Conservation (phyloP, 2,329 filamentous ascomycete genomes). For the Alternaria postmessia region DNA sequence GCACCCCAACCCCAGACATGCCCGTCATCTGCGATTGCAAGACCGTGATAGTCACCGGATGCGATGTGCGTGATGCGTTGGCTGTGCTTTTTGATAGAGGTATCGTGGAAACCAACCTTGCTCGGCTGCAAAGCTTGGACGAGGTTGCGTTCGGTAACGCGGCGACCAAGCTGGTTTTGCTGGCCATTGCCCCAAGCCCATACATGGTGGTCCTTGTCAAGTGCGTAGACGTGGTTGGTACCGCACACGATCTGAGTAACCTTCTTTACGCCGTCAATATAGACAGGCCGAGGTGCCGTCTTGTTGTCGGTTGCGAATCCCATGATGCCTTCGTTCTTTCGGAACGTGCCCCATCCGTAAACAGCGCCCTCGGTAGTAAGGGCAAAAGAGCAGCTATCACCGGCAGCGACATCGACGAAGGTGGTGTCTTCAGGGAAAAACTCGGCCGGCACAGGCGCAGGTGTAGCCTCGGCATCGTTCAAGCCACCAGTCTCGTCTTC, state of each 20-base stretch:
- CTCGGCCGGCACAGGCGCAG: constrained; percentile 64
- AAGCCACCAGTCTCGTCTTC: constrained; percentile 69
- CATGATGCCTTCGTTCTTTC: constrained; percentile 71
- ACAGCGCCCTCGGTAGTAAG: constrained; percentile 78
- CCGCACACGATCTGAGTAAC: constrained; percentile 71
- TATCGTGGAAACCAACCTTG: constrained; percentile 63
- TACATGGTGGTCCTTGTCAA: constrained; percentile 70
- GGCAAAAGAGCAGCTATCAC: constrained; percentile 78
- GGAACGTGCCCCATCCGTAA: constrained; percentile 86
- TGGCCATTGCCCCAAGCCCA: constrained; percentile 77
- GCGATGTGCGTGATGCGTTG: constrained; percentile 68
- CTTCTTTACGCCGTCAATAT: constrained; percentile 71
- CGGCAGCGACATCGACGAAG: constrained; percentile 73
- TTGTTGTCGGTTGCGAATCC: constrained; percentile 64
- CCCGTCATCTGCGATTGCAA: constrained; percentile 73
- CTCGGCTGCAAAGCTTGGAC: constrained; percentile 64
- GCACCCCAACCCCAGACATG: constrained; percentile 83
- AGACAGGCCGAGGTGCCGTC: constrained; percentile 55
- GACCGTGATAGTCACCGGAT: constrained; percentile 82
- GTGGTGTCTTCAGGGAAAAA: constrained; percentile 68
- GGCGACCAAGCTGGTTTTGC: constrained; percentile 74
- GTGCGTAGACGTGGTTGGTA: constrained; percentile 74
- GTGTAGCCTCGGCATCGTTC: constrained; percentile 77
- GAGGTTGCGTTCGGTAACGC: constrained; percentile 67
- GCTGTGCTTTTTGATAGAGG: constrained; percentile 45